Base-by-base conservation (phyloP, 129 eudicot species). In the Gnaphalium uliginosum region DNA sequence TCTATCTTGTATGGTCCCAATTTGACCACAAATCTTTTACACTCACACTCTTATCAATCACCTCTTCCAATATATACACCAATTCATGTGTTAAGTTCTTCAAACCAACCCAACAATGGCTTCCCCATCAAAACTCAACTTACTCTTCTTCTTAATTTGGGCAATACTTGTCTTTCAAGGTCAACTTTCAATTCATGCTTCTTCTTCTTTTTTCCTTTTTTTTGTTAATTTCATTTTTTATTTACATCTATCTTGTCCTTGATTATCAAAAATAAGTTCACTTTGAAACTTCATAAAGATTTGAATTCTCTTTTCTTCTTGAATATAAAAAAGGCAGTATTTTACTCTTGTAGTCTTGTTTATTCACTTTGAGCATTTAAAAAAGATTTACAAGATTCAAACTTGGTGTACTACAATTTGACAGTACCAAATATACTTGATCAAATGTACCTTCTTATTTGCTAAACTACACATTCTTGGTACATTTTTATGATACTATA, bases 1-100 rank as follows among this genome's bases (percentile, higher is more conserved):
- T 80, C 78, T 85, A 85, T 86, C 88, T 84, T 85, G 88, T 86
- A 76, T 82, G 89, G 93, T 80, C 89, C 77, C 68, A 66, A 77
- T 88, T 78, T 80, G 83, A 85, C 90, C 88, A 78, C 89, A 81
- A 72, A 77, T 65, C 77, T 66, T 60, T 71, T 53, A 73, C 66
- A 58, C 63, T 48, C 75, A 43, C 41, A 68, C 33, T 75, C 84
- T 71, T 78, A 62, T 63, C 87, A 73, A 68, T 72, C 79, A 81
- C 74, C 73, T 86, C 81, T 85, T 77, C 43, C 62, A 74, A 71
- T 82, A 76, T 78, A 64, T 75, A 68, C 54, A 32, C 76, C 79
- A 76, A 37, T 71, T 78, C 66, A 59, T 72, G 67, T 65, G 73
- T 79, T 73, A 83, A 46, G 53, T 73, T 78, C 71, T 80, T 66